These are phyloP conservation scores for Spathaspora girioi DNA, from an alignment of 805 yeast species.

Conservation along the genomic window DNA sequence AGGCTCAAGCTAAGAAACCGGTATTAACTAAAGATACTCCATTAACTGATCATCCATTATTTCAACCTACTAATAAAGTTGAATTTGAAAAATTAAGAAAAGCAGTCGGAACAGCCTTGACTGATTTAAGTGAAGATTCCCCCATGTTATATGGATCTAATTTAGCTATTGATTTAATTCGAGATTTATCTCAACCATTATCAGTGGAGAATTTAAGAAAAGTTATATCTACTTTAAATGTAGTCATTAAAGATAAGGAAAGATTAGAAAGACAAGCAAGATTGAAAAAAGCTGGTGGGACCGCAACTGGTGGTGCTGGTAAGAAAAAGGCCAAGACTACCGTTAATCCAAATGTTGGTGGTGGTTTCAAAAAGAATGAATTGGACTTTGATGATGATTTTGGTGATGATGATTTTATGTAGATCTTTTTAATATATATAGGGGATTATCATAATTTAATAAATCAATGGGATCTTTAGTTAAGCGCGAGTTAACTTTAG, in stretches of 20 bases:
- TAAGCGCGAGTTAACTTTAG: too few relatives aligned
- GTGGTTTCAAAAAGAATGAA: conserved; percentile 59
- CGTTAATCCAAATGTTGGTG: conserved; percentile 55
- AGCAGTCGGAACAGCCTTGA: conserved; percentile 18
- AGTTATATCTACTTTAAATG: conserved; percentile 79
- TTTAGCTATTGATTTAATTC: conserved; percentile 78
- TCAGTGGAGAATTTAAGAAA: conserved; percentile 79
- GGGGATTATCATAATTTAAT: conserved; percentile 2
- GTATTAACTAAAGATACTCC: conserved; percentile 60
- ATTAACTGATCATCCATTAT: conserved; percentile 71
- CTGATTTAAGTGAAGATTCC: conserved; percentile 49
- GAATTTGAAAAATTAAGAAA: conserved; percentile 57
- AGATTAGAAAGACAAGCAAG: conserved; percentile 88
- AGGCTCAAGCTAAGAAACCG: conserved; percentile 25
- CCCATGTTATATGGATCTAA: conserved; percentile 65
- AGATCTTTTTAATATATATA: conserved; percentile 12
- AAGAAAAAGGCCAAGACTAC: conserved; percentile 87
- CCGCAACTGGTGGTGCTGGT: conserved; percentile 90
- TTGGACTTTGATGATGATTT: conserved; percentile 52
- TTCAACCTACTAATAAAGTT: conserved; percentile 74
- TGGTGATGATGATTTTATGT: conserved; percentile 84
- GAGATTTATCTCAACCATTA: conserved; percentile 82
- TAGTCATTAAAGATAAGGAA: conserved; percentile 78
- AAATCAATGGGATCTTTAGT: conserved; percentile 6
- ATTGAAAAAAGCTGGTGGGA: conserved; percentile 76